These are phyloP conservation scores for Crucibulum laeve DNA, from an alignment of 768 basidiomycete species.

Conservation along the genomic window DNA sequence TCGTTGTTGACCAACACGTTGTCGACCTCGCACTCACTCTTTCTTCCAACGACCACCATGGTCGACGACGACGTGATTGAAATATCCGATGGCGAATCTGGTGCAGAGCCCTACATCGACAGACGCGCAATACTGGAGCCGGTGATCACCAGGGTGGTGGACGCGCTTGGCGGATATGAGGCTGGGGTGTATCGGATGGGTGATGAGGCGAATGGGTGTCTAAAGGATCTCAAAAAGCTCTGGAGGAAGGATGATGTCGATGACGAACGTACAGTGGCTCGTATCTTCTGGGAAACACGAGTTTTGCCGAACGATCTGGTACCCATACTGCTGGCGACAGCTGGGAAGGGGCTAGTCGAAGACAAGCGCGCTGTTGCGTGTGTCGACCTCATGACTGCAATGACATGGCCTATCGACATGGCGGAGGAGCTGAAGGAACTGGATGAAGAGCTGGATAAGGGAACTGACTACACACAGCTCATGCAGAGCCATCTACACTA, in stretches of 20 bases:
- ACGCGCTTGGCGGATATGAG: constrained; percentile 78
- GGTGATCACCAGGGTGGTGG: constrained; percentile 69
- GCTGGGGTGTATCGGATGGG: constrained; percentile 66
- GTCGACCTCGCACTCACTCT: too few relatives aligned
- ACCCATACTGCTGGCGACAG: constrained; percentile 78
- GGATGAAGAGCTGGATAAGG: constrained; percentile 73
- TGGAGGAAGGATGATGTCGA: constrained; percentile 98
- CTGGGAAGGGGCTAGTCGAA: constrained; percentile 72
- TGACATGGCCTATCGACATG: constrained; percentile 99
- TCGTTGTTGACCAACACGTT: too few relatives aligned
- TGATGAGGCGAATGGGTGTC: constrained; percentile 76
- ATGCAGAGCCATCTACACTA: constrained; percentile 80
- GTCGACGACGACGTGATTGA: constrained; percentile 29
- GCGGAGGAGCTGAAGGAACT: constrained; percentile 93
- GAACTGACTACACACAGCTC: constrained; percentile 87
- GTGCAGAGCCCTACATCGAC: constrained; percentile 23
- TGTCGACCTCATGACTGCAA: constrained; percentile 88
- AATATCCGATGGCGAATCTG: constrained; percentile 25
- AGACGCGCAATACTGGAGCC: constrained; percentile 59
- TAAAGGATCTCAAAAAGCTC: constrained; percentile 91
- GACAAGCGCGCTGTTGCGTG: constrained; percentile 81
- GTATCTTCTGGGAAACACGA: constrained; percentile 87
- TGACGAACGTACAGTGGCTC: constrained; percentile 92
- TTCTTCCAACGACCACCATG: constrained; percentile 2
- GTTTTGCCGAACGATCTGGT: constrained; percentile 84